Percentiles rank a stretch among this genome's conserved stretches.
These are phyloP conservation scores for Globisporangium nagaii DNA, from an alignment of 352 stramenopile species.

Conservation along the genomic window DNA sequence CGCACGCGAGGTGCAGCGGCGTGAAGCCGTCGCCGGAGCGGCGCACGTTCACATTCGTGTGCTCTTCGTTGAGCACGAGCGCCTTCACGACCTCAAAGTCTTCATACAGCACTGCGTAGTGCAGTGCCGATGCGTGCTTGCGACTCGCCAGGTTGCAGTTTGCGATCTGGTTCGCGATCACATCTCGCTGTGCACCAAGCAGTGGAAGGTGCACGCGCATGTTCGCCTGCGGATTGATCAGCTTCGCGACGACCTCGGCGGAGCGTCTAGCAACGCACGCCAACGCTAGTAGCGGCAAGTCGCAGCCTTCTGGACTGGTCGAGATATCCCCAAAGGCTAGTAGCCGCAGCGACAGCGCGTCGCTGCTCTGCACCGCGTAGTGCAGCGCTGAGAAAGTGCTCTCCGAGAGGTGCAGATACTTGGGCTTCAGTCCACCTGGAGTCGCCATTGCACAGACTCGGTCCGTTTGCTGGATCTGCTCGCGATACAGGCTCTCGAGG, in stretches of 20 bases:
- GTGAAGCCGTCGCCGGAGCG: slow-evolving; percentile 60
- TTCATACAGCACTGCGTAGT: slow-evolving; percentile 67
- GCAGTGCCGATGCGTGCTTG: slow-evolving; percentile 50
- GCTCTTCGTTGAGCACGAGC: slow-evolving; percentile 22
- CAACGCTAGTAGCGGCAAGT: slow-evolving; percentile 48
- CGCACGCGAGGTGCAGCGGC: slow-evolving; percentile 56
- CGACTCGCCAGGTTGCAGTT: slow-evolving; percentile 18
- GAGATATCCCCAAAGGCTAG: slow-evolving; percentile 24
- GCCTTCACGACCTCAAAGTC: slow-evolving; percentile 29
- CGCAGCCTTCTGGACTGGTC: slow-evolving; percentile 39
- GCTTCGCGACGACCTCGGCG: slow-evolving; percentile 26
- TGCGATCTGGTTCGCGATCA: slow-evolving; percentile 13
- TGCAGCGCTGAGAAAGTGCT: slow-evolving; percentile 49
- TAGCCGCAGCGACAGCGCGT: slow-evolving; percentile 27
- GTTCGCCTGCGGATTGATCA: slow-evolving; percentile 48
- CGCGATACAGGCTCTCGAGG: slow-evolving; percentile 27
- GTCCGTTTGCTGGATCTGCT: slow-evolving; percentile 23
- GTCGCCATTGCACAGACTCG: neutral
- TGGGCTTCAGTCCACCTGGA: slow-evolving; percentile 10
- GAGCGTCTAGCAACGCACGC: slow-evolving; percentile 46
- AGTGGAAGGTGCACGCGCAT: slow-evolving; percentile 57
- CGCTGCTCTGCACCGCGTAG: slow-evolving; percentile 50
- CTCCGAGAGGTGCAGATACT: slow-evolving; percentile 49
- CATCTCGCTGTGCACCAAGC: slow-evolving; percentile 15
- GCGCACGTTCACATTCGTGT: slow-evolving; percentile 53